Base-by-base conservation (phyloP, 352 stramenopile species). In the Aphanomyces euteiches region DNA sequence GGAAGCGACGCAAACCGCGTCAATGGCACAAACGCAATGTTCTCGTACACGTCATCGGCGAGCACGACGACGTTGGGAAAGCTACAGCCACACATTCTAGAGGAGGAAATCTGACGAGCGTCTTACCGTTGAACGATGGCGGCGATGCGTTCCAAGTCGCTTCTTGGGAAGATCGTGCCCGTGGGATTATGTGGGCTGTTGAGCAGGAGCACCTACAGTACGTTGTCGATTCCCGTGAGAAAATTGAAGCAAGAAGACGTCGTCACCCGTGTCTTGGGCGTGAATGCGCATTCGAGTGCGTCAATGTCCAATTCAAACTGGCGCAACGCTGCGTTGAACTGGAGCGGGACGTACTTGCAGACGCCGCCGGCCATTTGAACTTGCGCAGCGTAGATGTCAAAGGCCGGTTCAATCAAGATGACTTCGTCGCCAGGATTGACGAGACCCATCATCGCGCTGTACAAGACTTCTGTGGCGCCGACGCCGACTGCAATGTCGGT, bases 151-250 rank as follows among this genome's bases (percentile, higher is more conserved):
- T 97, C 80, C 60, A 99, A 92, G 81, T 99, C 97, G 12, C 78
- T 69, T 40, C 77, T 69, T 28, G 91, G 95, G 76, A 99, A 99
- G 50, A 99, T 91, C 72, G 99, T 99, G 39, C 97, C 97, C 53
- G 97, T 99, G 10, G 97, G 97, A 78, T 99, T 99, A 87, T 99
- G 97, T 41, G 97, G 97, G 67, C 96, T 98, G 85, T 99, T 99
- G 34, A 99, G 81, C 36, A 99, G 80, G 57, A 99, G 87, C 0
- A 95, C 74, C 60, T 75, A 28, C 28, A 28, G 28, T 28, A 28
- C 28, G 28, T 28, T 79, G 8, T 28, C 5, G 10, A 21, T 5
- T 59, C 5, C 12, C 37, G 0, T 45, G 4, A 21, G 37, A 38
- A 53, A 28, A 0, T 12, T 4, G 3, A 19, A 7, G 45, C n/a